Percentiles rank a stretch among this genome's conserved stretches.
Evolutionary conservation across 1,284 basidiomycete species (phyloP).

Genomic region (Rhodofomes roseus): DNA sequence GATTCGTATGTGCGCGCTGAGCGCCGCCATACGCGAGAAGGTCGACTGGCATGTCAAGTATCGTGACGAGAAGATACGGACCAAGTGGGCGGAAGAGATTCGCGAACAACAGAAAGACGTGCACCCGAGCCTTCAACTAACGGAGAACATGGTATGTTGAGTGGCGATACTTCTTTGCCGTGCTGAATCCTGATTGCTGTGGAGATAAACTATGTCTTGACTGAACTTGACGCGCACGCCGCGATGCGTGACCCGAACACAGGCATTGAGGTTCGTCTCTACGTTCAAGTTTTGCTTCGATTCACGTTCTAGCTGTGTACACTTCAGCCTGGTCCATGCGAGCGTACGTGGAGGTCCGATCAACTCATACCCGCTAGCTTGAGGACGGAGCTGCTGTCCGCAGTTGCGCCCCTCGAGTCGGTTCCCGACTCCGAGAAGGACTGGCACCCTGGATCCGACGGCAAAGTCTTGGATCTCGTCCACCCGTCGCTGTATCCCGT

Average conservation of each 20-base stretch:
- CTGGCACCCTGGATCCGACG: conserved; percentile 21
- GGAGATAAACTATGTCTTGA: neutral
- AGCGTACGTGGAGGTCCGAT: conserved; percentile 18
- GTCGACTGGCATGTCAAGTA: neutral
- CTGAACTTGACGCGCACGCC: neutral
- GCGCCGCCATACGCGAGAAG: neutral
- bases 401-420: conserved; percentile 6
- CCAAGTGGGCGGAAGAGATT: neutral
- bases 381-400: conserved; percentile 2
- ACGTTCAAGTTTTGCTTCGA: neutral
- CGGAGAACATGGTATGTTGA: neutral
- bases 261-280: conserved; percentile 4
- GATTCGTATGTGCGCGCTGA: neutral
- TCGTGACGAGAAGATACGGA: neutral
- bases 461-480: conserved; percentile 11
- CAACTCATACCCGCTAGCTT: conserved; percentile 16
- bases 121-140: neutral
- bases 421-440: conserved; percentile 13
- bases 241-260: neutral
- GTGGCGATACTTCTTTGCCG: neutral
- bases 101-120: neutral
- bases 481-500: neutral
- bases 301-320: neutral
- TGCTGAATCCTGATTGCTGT: neutral
- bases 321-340: neutral